phyloP scores from a whole-genome alignment of 140 eudicot species.

The Senecio squalidus region DNA sequence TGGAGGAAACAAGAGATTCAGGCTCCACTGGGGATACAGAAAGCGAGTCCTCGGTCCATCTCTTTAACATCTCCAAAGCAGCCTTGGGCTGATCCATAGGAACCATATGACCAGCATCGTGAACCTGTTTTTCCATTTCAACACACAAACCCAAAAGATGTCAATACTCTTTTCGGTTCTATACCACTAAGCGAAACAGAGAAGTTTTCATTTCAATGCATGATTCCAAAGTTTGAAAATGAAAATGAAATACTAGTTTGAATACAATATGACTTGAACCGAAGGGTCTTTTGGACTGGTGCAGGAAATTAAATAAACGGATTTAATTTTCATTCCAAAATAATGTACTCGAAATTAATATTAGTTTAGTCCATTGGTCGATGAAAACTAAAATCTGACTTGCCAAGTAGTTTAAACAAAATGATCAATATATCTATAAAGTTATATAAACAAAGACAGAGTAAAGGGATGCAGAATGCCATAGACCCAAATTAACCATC shows the following conservation, averaged over 20 bases:
- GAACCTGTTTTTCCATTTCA: conserved; percentile 21
- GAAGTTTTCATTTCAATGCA: not conserved
- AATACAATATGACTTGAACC: too few species aligned
- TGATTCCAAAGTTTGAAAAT: too few species aligned
- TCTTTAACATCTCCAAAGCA: conserved; percentile 45
- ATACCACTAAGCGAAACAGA: not conserved
- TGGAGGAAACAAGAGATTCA: conserved; percentile 39
- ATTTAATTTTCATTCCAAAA: not conserved
- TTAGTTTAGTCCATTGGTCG: not conserved
- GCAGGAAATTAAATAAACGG: not conserved
- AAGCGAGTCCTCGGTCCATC: conserved; percentile 35
- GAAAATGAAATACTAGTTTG: too few species aligned
- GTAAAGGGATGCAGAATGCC: too few species aligned
- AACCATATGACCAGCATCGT: conserved; percentile 51
- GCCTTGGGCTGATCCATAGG: conserved; percentile 67
- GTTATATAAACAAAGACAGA: not conserved
- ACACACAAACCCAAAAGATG: not conserved
- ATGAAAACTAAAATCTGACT: not conserved
- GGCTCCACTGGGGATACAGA: not conserved
- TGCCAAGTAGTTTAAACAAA: not conserved
- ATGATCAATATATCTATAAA: not conserved
- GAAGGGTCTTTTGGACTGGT: too few species aligned
- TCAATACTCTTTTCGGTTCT: not conserved
- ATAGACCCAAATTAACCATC: not conserved
- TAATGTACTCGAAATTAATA: not conserved